These are phyloP conservation scores for Erysimum cheiri DNA, from an alignment of 441 rosid species.

Conservation along the genomic window DNA sequence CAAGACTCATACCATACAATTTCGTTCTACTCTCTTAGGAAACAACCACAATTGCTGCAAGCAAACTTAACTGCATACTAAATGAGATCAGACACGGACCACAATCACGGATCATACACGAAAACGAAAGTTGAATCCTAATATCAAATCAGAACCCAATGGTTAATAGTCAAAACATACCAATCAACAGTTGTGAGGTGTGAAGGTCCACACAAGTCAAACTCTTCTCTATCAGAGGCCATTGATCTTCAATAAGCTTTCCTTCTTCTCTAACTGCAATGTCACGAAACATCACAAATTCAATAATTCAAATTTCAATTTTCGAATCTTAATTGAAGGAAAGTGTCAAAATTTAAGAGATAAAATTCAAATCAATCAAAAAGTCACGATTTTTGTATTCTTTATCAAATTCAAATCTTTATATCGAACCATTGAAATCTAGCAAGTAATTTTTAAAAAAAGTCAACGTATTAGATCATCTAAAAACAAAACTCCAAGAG, in stretches of 20 bases:
- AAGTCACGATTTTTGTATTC: no score
- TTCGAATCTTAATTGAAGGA: neutral
- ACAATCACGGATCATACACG: neutral
- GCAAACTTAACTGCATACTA: neutral
- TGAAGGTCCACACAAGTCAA: slow-evolving; percentile 48
- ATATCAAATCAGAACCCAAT: neutral
- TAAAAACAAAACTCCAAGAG: neutral
- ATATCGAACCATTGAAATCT: neutral
- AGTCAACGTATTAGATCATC: slow-evolving; percentile 6
- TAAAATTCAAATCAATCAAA: no score
- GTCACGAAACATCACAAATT: neutral
- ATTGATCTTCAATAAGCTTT: slow-evolving; percentile 3
- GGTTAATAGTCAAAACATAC: slow-evolving; percentile 35
- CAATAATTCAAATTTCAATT: neutral
- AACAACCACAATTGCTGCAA: neutral
- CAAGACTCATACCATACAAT: no score
- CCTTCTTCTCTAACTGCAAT: slow-evolving; percentile 10
- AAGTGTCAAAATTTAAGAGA: neutral
- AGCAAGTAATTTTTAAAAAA: neutral
- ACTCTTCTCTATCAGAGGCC: slow-evolving; percentile 51
- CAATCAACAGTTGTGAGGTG: slow-evolving; percentile 66
- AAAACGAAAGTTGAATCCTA: neutral
- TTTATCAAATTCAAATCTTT: neutral
- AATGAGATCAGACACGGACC: neutral
- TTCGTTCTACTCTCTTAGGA: no score